Conservation (phyloP, 2,329 filamentous ascomycete genomes). For the Talaromyces sp. region DNA sequence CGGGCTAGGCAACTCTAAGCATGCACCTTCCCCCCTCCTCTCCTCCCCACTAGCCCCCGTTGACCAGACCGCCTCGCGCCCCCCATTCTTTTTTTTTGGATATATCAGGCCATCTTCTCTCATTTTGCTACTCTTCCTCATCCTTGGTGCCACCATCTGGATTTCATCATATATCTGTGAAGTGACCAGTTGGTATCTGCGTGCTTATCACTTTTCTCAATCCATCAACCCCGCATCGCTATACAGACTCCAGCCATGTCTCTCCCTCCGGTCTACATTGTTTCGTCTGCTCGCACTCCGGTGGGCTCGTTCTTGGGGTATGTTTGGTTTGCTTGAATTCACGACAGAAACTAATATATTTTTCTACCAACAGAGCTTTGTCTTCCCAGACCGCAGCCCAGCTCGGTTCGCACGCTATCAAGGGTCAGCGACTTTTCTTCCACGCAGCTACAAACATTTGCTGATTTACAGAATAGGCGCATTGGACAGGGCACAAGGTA, state of each 20-base stretch:
- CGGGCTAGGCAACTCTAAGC: neutral
- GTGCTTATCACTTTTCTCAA: neutral
- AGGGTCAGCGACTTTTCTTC: slow-evolving; percentile 51
- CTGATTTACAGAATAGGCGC: slow-evolving; percentile 54
- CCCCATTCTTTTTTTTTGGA: neutral
- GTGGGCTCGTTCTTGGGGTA: slow-evolving; percentile 93
- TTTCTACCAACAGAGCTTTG: slow-evolving; percentile 59
- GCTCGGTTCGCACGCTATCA: slow-evolving; percentile 86
- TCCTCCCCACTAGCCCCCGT: neutral
- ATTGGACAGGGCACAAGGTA: slow-evolving; percentile 74
- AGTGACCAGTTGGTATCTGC: too few species aligned
- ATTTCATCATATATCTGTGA: neutral
- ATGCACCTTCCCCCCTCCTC: neutral
- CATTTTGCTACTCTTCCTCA: neutral
- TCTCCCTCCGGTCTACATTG: slow-evolving; percentile 88
- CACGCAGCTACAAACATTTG: neutral
- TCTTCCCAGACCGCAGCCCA: slow-evolving; percentile 80
- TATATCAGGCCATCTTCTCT: neutral
- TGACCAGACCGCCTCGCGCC: neutral
- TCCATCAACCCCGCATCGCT: slow-evolving; percentile 6
- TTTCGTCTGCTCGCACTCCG: slow-evolving; percentile 84
- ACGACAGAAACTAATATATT: slow-evolving; percentile 5
- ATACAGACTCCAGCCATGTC: slow-evolving; percentile 51
- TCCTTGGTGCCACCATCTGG: neutral
- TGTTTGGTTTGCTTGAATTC: slow-evolving; percentile 23